Base-by-base conservation (phyloP, 1,139 yeast genomes). In the Chernovozyma aurita region DNA sequence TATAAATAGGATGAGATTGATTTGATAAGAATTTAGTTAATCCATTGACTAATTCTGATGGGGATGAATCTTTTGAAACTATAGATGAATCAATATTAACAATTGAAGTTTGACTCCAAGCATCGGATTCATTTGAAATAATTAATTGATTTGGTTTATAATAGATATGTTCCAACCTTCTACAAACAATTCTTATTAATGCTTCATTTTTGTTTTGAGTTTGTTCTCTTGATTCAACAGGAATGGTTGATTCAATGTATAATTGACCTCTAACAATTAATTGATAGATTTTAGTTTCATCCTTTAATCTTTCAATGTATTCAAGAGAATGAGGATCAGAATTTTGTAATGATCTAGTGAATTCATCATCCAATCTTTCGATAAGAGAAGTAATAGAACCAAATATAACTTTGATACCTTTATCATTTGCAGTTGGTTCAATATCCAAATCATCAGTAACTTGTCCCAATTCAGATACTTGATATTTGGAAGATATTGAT, bases 311-410 rank as follows among this genome's bases (percentile, higher is more conserved):
- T 49, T 84, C 88, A 48, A 92, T 78, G 61, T 92, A 94, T 61
- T 94, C 98, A 42, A 86, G 81, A 22, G 97, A 85, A 59, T 92
- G 97, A 35, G 97, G 96, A 59, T 92, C 97, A 50, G 87, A 81
- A 50, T 79, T 78, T 59, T 90, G 90, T 51, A 92, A 74, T 35
- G 95, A 87, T 50, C 84, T 80, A 45, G 85, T 85, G 52, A 90
- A 83, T 66, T 94, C 99, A 55, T 92, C 97, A 58, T 90, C 97
- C 48, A 94, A 75, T 62, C 97, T 80, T 66, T 92, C 98, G 44
- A 90, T 85, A 44, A 85, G 76, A 13, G 97, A 81, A 34, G 86
- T 78, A 38, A 92, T 70, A 28, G 95, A 85, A 32, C 98, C 98
- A 45, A 83, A 74, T 40, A 94, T 75, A 48, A 77, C 80, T 55